Evolutionary conservation across 2,329 filamentous ascomycete species (phyloP), one percentile per base, ranked within the genome.

Genomic region (Hirsutella rhossiliensis): DNA sequence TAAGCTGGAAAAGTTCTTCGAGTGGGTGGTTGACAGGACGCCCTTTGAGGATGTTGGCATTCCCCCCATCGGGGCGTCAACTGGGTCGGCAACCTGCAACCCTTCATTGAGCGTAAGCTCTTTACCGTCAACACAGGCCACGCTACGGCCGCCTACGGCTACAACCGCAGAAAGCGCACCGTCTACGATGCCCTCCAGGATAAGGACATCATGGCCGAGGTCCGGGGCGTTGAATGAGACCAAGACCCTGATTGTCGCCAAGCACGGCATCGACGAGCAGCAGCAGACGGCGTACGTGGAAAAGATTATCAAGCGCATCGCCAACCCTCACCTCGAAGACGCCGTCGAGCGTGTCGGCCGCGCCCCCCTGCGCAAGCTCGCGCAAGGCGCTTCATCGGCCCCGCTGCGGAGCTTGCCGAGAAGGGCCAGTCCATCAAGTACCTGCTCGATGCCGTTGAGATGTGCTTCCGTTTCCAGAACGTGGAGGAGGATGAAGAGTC

Each of bases 91-190:
- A 76, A 97, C 68, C 79, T 98, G 28, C 76, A 82, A 60, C 92
- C 92, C 46, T 98, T 90, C 71, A 97, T 98, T 58, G 92, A 98
- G 80, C 89, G 92, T 66, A 98, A 98, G 78, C 82, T 98, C 52
- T 98, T 89, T 75, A 98, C 92, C 19, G 90, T 98, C 76, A 98
- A 98, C 78, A 98, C 92, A 19, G 85, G 88, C 45, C 92, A 98
- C 62, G 92, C 92, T 47, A 94, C 90, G 8, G 89, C 89, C 18
- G 90, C 92, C 47, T 97, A 97, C 65, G 90, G 89, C 44, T 85
- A 94, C 75, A 76, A 88, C 68, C 77, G 81, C 52, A 81, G 85
- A 59, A 90, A 94, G 75, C 74, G 78, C 59, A 94, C 84, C 48
- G 87, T 98, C 53, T 87, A 92, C 61, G 90, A 97, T 56, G 84